Evolutionary conservation across 2,329 filamentous ascomycete species (phyloP).

Genomic region (Colletotrichum melonis): DNA sequence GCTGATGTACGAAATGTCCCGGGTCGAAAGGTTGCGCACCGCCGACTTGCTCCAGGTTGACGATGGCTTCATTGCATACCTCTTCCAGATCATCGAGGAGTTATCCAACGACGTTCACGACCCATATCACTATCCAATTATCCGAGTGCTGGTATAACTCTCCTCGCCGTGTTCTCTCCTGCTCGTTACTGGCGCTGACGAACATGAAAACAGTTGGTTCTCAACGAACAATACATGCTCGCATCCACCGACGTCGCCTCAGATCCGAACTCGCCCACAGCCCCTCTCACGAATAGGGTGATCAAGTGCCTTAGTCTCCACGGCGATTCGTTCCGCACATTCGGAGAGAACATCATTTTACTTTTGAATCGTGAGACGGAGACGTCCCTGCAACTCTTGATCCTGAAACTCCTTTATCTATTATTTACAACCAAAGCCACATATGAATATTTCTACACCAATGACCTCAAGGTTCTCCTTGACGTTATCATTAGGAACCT

Average conservation of each 20-base stretch:
- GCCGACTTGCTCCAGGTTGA: conserved; percentile 82
- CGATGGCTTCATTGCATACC: conserved; percentile 84
- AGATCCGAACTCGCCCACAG: conserved; percentile 52
- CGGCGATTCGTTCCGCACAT: conserved; percentile 87
- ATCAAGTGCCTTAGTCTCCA: conserved; percentile 89
- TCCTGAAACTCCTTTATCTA: conserved; percentile 93
- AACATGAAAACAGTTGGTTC: conserved; percentile 74
- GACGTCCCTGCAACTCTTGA: conserved; percentile 93
- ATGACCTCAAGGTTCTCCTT: conserved; percentile 91
- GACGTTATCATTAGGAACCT: conserved; percentile 97
- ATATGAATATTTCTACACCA: conserved; percentile 98
- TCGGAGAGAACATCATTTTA: conserved; percentile 97
- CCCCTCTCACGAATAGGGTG: conserved; percentile 86
- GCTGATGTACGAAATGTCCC: conserved; percentile 94
- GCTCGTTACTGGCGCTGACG: conserved; percentile 19
- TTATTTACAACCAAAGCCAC: conserved; percentile 93
- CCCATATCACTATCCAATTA: conserved; percentile 95
- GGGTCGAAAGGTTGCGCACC: conserved; percentile 83
- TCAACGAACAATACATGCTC: conserved; percentile 99
- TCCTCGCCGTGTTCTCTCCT: conserved; percentile 24
- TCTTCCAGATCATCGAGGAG: conserved; percentile 90
- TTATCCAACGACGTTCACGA: conserved; percentile 89
- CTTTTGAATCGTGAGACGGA: conserved; percentile 95
- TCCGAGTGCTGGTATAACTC: conserved; percentile 82
- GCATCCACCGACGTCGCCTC: conserved; percentile 66